These are phyloP conservation scores for Colletotrichum euphorbiae DNA, from an alignment of 2,329 filamentous ascomycete species.

Conservation along the genomic window DNA sequence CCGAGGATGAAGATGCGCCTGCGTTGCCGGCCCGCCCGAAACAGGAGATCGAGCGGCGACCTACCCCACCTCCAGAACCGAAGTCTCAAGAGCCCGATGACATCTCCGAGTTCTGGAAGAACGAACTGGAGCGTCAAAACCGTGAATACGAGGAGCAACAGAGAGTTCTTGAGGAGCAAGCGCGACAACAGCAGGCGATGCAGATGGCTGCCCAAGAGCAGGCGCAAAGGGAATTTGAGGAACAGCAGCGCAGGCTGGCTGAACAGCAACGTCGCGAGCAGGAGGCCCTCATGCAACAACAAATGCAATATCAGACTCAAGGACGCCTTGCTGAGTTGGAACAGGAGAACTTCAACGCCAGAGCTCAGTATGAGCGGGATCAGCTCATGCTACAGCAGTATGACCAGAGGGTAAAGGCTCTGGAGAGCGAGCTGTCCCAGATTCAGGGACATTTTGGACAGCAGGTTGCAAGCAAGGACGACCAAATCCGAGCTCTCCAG, in stretches of 20 bases:
- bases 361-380: constrained; percentile 96
- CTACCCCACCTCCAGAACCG: constrained; percentile 75
- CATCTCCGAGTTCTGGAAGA: constrained; percentile 98
- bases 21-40: constrained; percentile 84
- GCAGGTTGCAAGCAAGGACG: constrained; percentile 90
- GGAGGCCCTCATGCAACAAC: constrained; percentile 88
- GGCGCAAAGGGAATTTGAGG: constrained; percentile 94
- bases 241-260: constrained; percentile 86
- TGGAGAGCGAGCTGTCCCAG: constrained; percentile 88
- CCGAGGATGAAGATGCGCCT: constrained; percentile 86
- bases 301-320: constrained; percentile 93
- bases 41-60: constrained; percentile 75
- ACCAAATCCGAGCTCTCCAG: constrained; percentile 91
- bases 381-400: constrained; percentile 98
- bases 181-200: constrained; percentile 81
- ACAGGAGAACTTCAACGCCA: constrained; percentile 92
- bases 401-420: constrained; percentile 90
- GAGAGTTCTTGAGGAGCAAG: constrained; percentile 85
- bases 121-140: constrained; percentile 89
- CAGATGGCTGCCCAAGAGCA: constrained; percentile 87
- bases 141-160: constrained; percentile 97
- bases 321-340: constrained; percentile 96
- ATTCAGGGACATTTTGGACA: constrained; percentile 86
- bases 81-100: constrained; percentile 88
- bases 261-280: constrained; percentile 93